These are phyloP conservation scores for Fistulinella cinereoalba DNA, from an alignment of 1,284 basidiomycete genomes.

Conservation along the genomic window DNA sequence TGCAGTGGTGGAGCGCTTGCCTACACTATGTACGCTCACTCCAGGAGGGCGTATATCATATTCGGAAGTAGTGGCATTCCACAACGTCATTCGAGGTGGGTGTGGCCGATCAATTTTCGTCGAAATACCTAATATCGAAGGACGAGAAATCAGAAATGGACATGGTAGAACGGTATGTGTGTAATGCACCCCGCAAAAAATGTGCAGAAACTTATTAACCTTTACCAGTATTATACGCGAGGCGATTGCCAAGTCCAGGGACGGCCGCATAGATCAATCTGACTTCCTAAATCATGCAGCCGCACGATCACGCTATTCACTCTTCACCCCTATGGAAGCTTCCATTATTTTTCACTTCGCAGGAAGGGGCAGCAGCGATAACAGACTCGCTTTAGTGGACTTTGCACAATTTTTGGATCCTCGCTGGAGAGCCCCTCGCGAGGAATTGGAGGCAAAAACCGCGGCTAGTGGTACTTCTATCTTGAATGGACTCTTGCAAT, in stretches of 20 bases:
- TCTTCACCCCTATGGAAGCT: conserved; percentile 95
- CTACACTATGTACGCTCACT: conserved; percentile 83
- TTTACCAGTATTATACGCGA: conserved; percentile 70
- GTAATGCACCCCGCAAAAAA: not conserved
- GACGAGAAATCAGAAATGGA: conserved; percentile 73
- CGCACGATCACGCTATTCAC: conserved; percentile 79
- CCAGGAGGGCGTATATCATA: conserved; percentile 90
- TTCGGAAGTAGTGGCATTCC: conserved; percentile 92
- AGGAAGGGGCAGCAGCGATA: conserved; percentile 65
- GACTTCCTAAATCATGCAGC: conserved; percentile 79
- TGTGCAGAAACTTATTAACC: not conserved
- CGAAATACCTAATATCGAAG: conserved; percentile 6
- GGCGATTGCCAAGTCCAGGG: conserved; percentile 85
- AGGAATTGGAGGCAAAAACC: conserved; percentile 41
- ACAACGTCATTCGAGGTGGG: conserved; percentile 85
- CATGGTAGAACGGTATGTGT: conserved; percentile 78
- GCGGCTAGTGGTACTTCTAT: conserved; percentile 39
- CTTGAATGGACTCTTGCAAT: conserved; percentile 53
- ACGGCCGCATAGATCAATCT: conserved; percentile 85
- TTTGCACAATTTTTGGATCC: conserved; percentile 90
- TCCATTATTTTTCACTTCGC: conserved; percentile 96
- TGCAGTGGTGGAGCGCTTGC: conserved; percentile 83
- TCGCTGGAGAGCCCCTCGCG: conserved; percentile 72
- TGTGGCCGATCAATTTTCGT: conserved; percentile 12
- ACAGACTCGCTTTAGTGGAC: conserved; percentile 78